Percentiles rank a stretch among this genome's conserved stretches.
Conservation (phyloP, 2,329 filamentous ascomycete species). For the Lecanosticta acicola region DNA sequence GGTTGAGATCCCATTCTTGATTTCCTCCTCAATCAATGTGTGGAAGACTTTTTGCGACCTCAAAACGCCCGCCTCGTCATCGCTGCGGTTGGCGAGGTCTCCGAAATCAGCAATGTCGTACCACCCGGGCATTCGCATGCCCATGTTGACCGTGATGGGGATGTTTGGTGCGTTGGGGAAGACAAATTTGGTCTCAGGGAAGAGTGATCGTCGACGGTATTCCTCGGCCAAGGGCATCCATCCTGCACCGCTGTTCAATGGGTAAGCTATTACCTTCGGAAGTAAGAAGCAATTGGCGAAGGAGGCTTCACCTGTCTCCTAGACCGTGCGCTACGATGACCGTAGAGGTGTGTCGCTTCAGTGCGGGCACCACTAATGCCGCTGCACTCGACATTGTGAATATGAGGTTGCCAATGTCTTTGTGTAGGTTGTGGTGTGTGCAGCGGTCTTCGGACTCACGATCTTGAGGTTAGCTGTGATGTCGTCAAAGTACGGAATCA, state of each 20-base stretch:
- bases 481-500: not conserved
- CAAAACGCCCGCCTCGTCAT: conserved; percentile 70
- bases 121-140: conserved; percentile 77
- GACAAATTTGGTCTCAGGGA: conserved; percentile 88
- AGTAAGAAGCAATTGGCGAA: conserved; percentile 4
- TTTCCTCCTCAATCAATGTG: conserved; percentile 70
- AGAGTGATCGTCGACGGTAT: conserved; percentile 69
- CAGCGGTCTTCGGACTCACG: not conserved
- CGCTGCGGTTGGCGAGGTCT: conserved; percentile 42
- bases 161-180: conserved; percentile 60
- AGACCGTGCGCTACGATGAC: conserved; percentile 92
- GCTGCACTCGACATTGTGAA: conserved; percentile 34
- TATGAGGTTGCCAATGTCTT: not conserved
- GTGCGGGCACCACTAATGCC: conserved; percentile 67
- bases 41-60: conserved; percentile 71
- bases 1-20: conserved; percentile 72
- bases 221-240: conserved; percentile 78
- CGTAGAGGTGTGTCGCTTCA: conserved; percentile 81
- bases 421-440: not conserved
- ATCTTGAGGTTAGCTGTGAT: no score
- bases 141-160: conserved; percentile 52
- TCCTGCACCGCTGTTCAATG: conserved; percentile 52
- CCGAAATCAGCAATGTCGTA: conserved; percentile 63
- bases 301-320: conserved; percentile 59
- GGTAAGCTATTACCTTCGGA: conserved; percentile 9